phyloP scores from a whole-genome alignment of 306 rosid species.

The Alnus rubra region DNA sequence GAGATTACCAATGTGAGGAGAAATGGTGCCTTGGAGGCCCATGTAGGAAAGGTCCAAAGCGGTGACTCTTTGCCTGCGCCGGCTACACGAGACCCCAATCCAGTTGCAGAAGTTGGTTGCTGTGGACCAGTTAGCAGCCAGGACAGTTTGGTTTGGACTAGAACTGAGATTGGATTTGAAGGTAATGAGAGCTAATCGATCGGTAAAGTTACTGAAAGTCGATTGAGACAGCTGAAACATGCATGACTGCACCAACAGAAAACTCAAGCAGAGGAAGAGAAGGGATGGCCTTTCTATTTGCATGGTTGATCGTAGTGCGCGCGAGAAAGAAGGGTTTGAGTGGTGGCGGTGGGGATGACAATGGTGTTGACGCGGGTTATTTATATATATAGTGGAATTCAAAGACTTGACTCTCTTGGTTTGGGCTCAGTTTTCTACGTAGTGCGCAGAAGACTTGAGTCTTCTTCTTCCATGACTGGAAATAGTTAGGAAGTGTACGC shows the following conservation, averaged over 20 bases:
- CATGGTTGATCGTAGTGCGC: not conserved
- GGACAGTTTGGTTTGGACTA: not conserved
- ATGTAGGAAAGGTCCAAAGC: not conserved
- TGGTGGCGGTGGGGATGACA: too few relatives aligned
- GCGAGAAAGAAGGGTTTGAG: not conserved
- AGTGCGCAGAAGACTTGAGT: too few relatives aligned
- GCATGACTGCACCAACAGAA: conserved; percentile 5
- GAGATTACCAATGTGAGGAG: conserved; percentile 6
- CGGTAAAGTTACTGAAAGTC: not conserved
- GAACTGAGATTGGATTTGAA: not conserved
- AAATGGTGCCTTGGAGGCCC: not conserved
- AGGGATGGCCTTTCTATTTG: not conserved
- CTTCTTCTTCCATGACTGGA: too few relatives aligned
- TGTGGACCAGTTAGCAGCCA: not conserved
- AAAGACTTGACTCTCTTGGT: too few relatives aligned
- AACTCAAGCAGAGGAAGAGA: not conserved
- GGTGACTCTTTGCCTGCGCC: not conserved
- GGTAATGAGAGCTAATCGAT: not conserved
- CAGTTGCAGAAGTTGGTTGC: not conserved
- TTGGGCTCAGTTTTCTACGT: too few relatives aligned
- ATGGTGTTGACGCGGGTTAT: too few relatives aligned
- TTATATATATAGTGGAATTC: too few relatives aligned
- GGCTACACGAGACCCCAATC: not conserved
- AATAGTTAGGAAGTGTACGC: too few relatives aligned
- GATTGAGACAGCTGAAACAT: not conserved